Percentiles rank a stretch among this genome's conserved stretches.
Conservation (phyloP, 441 rosid species). For the Bruguiera hainesii region DNA sequence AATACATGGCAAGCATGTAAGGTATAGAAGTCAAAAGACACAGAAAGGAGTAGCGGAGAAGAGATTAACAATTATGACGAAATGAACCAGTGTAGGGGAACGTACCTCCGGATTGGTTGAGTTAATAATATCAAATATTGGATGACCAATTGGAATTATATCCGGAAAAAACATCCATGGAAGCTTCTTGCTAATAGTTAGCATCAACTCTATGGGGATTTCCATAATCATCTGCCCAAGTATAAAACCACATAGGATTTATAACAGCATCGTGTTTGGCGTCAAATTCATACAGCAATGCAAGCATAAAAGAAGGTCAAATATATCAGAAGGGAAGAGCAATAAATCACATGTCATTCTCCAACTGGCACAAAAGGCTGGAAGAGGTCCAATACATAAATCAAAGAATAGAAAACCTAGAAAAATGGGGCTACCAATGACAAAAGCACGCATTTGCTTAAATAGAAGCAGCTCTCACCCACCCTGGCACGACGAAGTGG, state of each 20-base stretch:
- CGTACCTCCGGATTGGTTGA: conserved; percentile 84
- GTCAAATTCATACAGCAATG: not conserved
- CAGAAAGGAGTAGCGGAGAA: not conserved
- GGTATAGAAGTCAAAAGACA: not conserved
- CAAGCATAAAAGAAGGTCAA: not conserved
- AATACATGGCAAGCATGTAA: not conserved
- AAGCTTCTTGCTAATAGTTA: conserved; percentile 72
- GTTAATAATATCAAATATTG: conserved; percentile 86
- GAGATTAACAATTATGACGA: not conserved
- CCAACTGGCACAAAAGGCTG: not conserved
- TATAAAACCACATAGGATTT: conserved; percentile 4
- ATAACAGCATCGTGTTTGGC: not conserved
- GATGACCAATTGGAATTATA: conserved; percentile 81
- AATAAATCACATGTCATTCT: no score
- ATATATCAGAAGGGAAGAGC: not conserved
- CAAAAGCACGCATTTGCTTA: not conserved
- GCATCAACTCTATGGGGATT: conserved; percentile 85
- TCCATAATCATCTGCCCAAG: conserved; percentile 78
- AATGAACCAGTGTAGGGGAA: not conserved
- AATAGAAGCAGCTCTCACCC: conserved; percentile 24
- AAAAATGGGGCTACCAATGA: not conserved
- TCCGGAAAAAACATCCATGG: conserved; percentile 99
- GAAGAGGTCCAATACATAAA: not conserved
- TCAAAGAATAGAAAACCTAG: not conserved
- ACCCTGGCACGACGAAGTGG: conserved; percentile 90